Conservation (phyloP, 2,329 filamentous ascomycete genomes). For the Thelonectria olida region DNA sequence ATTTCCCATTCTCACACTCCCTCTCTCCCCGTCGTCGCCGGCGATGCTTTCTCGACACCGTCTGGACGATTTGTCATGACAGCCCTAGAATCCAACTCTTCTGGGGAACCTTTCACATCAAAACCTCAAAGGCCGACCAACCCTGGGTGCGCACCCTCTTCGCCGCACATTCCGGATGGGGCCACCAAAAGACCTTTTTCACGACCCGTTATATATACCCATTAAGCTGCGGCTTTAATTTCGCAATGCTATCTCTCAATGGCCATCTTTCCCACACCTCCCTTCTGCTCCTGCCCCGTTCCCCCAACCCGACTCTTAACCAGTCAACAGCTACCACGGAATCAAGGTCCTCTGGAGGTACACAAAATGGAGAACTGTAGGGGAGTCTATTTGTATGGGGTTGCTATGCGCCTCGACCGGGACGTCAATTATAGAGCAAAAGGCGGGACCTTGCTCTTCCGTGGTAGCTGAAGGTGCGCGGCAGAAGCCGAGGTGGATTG, state of each 20-base stretch:
- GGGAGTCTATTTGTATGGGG: slow-evolving; percentile 14
- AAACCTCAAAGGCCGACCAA: slow-evolving; percentile 33
- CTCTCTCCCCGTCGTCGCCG: slow-evolving; percentile 33
- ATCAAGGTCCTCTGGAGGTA: slow-evolving; percentile 30
- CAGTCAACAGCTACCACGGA: slow-evolving; percentile 30
- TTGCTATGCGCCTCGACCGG: slow-evolving; percentile 26
- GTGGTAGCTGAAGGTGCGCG: slow-evolving; percentile 35
- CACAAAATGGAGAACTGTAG: slow-evolving; percentile 10
- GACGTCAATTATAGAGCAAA: slow-evolving; percentile 6
- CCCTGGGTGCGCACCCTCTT: slow-evolving; percentile 26
- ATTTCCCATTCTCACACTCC: slow-evolving; percentile 15
- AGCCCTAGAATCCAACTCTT: slow-evolving; percentile 29
- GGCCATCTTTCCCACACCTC: slow-evolving; percentile 27
- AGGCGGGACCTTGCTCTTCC: slow-evolving; percentile 36
- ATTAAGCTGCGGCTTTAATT: slow-evolving; percentile 42
- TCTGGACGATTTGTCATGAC: slow-evolving; percentile 41
- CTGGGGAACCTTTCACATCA: slow-evolving; percentile 21
- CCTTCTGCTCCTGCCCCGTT: slow-evolving; percentile 9
- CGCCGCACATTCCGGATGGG: slow-evolving; percentile 29
- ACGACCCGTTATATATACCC: slow-evolving; percentile 44
- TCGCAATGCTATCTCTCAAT: slow-evolving; percentile 40
- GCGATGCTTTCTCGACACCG: slow-evolving; percentile 37
- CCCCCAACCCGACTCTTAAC: slow-evolving; percentile 9
- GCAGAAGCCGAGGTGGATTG: slow-evolving; percentile 9
- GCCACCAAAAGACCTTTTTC: slow-evolving; percentile 29